Conservation (phyloP, 352 stramenopile genomes). For the Phytophthora chlamydospora region DNA sequence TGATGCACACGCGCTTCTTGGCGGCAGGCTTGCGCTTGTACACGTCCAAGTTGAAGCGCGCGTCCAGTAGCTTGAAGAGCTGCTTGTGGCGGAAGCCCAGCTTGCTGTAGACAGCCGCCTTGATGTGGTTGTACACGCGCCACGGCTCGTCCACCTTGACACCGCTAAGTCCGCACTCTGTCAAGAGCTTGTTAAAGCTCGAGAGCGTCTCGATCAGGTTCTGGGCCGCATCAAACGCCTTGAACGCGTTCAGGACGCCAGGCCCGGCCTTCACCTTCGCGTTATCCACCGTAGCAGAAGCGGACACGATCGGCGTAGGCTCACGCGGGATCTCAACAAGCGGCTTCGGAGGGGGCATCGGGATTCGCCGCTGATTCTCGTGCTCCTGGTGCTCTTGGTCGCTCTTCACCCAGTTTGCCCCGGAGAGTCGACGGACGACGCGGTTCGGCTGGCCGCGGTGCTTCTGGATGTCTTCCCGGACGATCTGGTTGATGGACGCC, state of each 20-base stretch:
- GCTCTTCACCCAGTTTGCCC: slow-evolving; percentile 33
- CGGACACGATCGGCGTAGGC: slow-evolving; percentile 18
- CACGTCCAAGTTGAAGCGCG: slow-evolving; percentile 54
- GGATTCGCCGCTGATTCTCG: slow-evolving; percentile 19
- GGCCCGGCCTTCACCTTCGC: slow-evolving; percentile 43
- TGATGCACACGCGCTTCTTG: slow-evolving; percentile 75
- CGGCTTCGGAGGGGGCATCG: slow-evolving; percentile 20
- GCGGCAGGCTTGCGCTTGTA: slow-evolving; percentile 66
- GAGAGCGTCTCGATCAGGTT: slow-evolving; percentile 63
- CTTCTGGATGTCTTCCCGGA: slow-evolving; percentile 66
- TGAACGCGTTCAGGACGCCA: slow-evolving; percentile 65
- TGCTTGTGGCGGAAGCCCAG: slow-evolving; percentile 79
- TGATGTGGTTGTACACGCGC: slow-evolving; percentile 74
- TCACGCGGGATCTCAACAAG: slow-evolving; percentile 28
- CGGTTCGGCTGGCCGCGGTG: slow-evolving; percentile 40
- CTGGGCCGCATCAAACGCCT: slow-evolving; percentile 64
- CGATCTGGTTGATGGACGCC: slow-evolving; percentile 70
- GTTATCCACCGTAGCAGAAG: slow-evolving; percentile 41
- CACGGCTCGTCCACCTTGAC: slow-evolving; percentile 57
- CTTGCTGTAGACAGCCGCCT: slow-evolving; percentile 57
- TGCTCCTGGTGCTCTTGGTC: slow-evolving; percentile 29
- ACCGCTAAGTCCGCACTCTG: slow-evolving; percentile 59
- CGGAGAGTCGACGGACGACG: slow-evolving; percentile 55
- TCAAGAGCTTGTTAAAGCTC: slow-evolving; percentile 62
- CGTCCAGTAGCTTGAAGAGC: slow-evolving; percentile 75